Evolutionary conservation across 805 yeast genomes (phyloP).

Genomic region (Yamadazyma nakazawae): DNA sequence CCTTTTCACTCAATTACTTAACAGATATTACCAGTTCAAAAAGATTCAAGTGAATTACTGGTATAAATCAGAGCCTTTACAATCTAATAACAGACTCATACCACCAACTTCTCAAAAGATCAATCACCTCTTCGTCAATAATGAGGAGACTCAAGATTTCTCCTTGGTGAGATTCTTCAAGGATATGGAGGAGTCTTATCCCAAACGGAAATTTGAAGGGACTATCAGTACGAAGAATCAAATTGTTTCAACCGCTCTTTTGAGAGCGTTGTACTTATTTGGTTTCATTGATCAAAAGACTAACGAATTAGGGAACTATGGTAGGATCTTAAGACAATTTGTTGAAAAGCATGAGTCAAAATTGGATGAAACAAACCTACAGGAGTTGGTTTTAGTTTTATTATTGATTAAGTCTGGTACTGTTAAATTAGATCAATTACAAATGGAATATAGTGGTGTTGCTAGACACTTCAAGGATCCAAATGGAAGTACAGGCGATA

Average conservation of each 20-base stretch:
- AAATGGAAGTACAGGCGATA: conserved; percentile 10
- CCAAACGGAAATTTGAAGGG: conserved; percentile 13
- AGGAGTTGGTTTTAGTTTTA: conserved; percentile 46
- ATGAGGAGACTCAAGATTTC: conserved; percentile 17
- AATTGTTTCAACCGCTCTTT: conserved; percentile 51
- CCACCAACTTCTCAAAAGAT: conserved; percentile 49
- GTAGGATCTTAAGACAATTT: conserved; percentile 43
- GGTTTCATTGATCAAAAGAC: conserved; percentile 46
- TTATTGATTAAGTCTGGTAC: conserved; percentile 38
- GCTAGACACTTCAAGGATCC: conserved; percentile 33
- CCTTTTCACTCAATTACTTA: conserved; percentile 65
- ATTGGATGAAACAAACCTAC: conserved; percentile 22
- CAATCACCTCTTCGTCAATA: conserved; percentile 20
- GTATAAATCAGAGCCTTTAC: conserved; percentile 45
- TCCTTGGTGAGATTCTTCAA: conserved; percentile 23
- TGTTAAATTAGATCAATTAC: conserved; percentile 39
- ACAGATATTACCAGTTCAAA: conserved; percentile 82
- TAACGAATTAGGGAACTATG: conserved; percentile 49
- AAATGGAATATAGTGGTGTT: conserved; percentile 29
- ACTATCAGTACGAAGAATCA: conserved; percentile 46
- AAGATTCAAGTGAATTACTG: conserved; percentile 53
- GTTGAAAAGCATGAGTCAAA: conserved; percentile 13
- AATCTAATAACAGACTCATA: conserved; percentile 49
- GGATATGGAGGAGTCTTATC: conserved; percentile 18
- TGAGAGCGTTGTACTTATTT: conserved; percentile 51